These are phyloP conservation scores for Tolypocladium endophyticum DNA, from an alignment of 2,329 filamentous ascomycete species.

Conservation along the genomic window DNA sequence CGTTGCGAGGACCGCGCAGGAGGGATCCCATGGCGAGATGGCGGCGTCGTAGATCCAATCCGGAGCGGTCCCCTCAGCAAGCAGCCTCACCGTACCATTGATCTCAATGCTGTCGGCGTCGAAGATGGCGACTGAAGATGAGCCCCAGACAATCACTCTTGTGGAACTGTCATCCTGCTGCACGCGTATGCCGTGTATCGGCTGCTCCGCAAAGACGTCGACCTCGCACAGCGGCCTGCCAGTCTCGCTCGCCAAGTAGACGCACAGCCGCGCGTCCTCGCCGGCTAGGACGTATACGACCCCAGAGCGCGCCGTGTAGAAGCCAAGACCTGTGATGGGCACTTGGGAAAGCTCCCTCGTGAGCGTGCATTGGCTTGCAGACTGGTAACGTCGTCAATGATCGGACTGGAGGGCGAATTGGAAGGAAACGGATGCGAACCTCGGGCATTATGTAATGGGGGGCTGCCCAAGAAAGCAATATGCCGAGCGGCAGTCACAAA, in stretches of 20 bases:
- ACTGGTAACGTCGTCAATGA: neutral
- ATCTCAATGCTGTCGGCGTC: constrained; percentile 13
- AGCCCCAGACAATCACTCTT: constrained; percentile 57
- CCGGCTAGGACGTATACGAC: constrained; percentile 41
- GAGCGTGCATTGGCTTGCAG: constrained; percentile 8
- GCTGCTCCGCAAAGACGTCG: constrained; percentile 54
- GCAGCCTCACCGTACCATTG: constrained; percentile 3
- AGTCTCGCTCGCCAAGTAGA: constrained; percentile 34
- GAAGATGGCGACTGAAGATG: constrained; percentile 40
- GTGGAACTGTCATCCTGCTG: constrained; percentile 6
- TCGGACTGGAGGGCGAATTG: neutral
- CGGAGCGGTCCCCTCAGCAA: constrained; percentile 35
- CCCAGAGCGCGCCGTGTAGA: constrained; percentile 27
- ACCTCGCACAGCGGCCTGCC: constrained; percentile 26
- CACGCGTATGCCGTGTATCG: constrained; percentile 63
- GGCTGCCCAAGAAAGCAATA: neutral
- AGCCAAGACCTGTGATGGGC: constrained; percentile 50
- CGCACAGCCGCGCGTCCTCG: constrained; percentile 46
- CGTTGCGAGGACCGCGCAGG: constrained; percentile 55
- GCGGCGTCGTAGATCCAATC: constrained; percentile 72
- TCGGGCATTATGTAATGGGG: neutral
- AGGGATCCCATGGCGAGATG: constrained; percentile 33
- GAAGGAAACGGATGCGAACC: neutral
- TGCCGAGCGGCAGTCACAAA: neutral
- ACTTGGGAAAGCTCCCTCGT: constrained; percentile 30